These are phyloP conservation scores for Encephalitozoon intestinalis DNA, from an alignment of 371 early-diverging fungal species.

Conservation along the genomic window DNA sequence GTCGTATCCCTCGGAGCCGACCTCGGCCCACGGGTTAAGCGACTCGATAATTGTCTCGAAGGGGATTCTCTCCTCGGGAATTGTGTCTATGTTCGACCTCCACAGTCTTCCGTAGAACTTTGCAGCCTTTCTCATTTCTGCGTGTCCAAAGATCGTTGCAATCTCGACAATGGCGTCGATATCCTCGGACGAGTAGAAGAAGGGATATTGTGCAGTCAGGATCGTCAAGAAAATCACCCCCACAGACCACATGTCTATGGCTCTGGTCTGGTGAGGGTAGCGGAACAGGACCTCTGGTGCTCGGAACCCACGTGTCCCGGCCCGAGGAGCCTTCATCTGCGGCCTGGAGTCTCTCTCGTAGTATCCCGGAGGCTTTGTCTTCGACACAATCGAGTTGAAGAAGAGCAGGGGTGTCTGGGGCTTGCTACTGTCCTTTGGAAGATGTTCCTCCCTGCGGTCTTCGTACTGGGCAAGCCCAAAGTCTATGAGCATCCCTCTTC, in stretches of 20 bases:
- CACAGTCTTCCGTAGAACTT: constrained; percentile 57
- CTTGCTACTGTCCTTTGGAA: constrained; percentile 1
- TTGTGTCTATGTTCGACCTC: constrained; percentile 60
- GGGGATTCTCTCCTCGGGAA: constrained; percentile 53
- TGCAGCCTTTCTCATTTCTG: constrained; percentile 67
- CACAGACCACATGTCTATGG: constrained; percentile 85
- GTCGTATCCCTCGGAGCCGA: constrained; percentile 52
- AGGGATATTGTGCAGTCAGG: constrained; percentile 75
- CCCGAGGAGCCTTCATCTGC: constrained; percentile 72
- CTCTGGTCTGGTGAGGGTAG: constrained; percentile 70
- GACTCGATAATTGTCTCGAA: constrained; percentile 55
- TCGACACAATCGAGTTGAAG: constrained; percentile 19
- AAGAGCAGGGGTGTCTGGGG: constrained; percentile 61
- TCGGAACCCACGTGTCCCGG: constrained; percentile 91
- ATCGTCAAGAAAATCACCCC: constrained; percentile 79
- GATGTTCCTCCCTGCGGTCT: constrained; percentile 8
- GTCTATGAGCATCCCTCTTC: constrained; percentile 78
- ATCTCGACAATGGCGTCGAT: constrained; percentile 78
- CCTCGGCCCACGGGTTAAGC: constrained; percentile 26
- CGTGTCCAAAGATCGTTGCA: constrained; percentile 72
- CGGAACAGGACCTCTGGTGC: constrained; percentile 89
- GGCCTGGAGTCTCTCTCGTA: constrained; percentile 63
- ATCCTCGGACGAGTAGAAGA: constrained; percentile 78
- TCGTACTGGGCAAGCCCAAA: constrained; percentile 87
- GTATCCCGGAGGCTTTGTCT: constrained; percentile 58